These are phyloP conservation scores for Hortiboletus campestris DNA, from an alignment of 768 basidiomycete species.

Conservation along the genomic window DNA sequence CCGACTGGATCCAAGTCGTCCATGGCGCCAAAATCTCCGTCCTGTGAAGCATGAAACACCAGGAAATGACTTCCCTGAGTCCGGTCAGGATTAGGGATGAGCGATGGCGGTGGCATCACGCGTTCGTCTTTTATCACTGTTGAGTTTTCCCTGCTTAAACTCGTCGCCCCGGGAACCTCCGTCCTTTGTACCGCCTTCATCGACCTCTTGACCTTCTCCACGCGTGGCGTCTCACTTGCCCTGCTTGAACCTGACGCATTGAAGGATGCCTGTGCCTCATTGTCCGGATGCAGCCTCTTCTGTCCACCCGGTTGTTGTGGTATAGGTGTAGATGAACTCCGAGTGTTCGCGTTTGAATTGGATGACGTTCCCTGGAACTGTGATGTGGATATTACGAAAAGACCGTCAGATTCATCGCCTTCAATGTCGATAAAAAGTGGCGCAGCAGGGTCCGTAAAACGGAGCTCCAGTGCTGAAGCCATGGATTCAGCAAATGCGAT, in stretches of 20 bases:
- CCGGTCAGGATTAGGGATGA: slow-evolving; percentile 16
- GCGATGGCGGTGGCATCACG: slow-evolving; percentile 42
- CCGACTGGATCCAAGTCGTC: slow-evolving; percentile 6
- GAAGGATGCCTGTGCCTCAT: slow-evolving; percentile 30
- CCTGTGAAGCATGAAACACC: slow-evolving; percentile 17
- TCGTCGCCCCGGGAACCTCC: slow-evolving; percentile 18
- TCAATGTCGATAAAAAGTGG: slow-evolving; percentile 80
- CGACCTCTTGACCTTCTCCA: slow-evolving; percentile 45
- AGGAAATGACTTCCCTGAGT: slow-evolving; percentile 9
- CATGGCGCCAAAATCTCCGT: slow-evolving; percentile 15
- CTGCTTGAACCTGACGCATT: slow-evolving; percentile 17
- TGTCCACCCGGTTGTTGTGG: slow-evolving; percentile 11
- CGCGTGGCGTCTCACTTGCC: slow-evolving; percentile 38
- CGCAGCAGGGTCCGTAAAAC: slow-evolving; percentile 70
- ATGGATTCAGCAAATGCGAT: slow-evolving; percentile 76
- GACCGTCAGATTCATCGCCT: slow-evolving; percentile 57
- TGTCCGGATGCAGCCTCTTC: slow-evolving; percentile 23
- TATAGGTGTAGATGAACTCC: slow-evolving; percentile 18
- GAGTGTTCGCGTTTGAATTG: slow-evolving; percentile 13
- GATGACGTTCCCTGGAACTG: slow-evolving; percentile 42
- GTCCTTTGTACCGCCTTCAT: slow-evolving; percentile 36
- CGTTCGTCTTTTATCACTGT: slow-evolving; percentile 20
- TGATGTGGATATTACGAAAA: slow-evolving; percentile 81
- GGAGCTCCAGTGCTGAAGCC: slow-evolving; percentile 60
- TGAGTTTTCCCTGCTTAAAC: slow-evolving; percentile 15